Conservation (phyloP, 2,329 filamentous ascomycete genomes). For the Daldinia sp. region DNA sequence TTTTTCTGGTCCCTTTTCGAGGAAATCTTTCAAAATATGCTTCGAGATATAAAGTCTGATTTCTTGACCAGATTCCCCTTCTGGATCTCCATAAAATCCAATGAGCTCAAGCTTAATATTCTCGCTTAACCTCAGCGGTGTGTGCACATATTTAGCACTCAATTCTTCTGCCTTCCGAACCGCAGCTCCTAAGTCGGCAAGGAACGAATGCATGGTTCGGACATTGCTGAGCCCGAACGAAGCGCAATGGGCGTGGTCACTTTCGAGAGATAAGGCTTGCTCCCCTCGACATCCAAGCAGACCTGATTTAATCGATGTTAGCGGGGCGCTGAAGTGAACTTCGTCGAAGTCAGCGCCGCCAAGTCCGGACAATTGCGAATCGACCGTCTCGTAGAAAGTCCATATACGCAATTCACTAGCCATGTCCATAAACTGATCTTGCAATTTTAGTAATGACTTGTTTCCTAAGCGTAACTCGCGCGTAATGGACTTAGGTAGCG, state of each 20-base stretch:
- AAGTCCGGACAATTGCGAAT: conserved; percentile 65
- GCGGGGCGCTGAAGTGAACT: conserved; percentile 69
- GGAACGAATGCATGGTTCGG: conserved; percentile 59
- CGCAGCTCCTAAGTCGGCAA: conserved; percentile 54
- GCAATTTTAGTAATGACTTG: conserved; percentile 60
- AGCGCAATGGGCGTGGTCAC: conserved; percentile 66
- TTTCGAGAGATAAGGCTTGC: conserved; percentile 65
- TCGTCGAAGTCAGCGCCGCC: conserved; percentile 55
- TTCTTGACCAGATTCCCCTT: conserved; percentile 53
- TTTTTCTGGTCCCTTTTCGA: conserved; percentile 65
- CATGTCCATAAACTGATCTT: conserved; percentile 68
- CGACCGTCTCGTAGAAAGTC: conserved; percentile 73
- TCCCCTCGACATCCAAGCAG: conserved; percentile 65
- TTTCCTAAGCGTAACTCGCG: conserved; percentile 65
- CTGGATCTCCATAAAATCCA: conserved; percentile 70
- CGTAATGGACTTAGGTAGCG: conserved; percentile 64
- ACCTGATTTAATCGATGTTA: conserved; percentile 69
- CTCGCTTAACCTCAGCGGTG: conserved; percentile 62
- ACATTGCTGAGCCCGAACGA: conserved; percentile 65
- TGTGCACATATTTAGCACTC: conserved; percentile 55
- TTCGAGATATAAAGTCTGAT: conserved; percentile 65
- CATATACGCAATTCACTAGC: conserved; percentile 70
- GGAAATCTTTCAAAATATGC: conserved; percentile 65
- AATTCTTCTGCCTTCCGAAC: conserved; percentile 55
- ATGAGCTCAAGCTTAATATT: conserved; percentile 68